These are phyloP conservation scores for Fusarium sp. DNA, from an alignment of 2,329 filamentous ascomycete genomes.

Conservation along the genomic window DNA sequence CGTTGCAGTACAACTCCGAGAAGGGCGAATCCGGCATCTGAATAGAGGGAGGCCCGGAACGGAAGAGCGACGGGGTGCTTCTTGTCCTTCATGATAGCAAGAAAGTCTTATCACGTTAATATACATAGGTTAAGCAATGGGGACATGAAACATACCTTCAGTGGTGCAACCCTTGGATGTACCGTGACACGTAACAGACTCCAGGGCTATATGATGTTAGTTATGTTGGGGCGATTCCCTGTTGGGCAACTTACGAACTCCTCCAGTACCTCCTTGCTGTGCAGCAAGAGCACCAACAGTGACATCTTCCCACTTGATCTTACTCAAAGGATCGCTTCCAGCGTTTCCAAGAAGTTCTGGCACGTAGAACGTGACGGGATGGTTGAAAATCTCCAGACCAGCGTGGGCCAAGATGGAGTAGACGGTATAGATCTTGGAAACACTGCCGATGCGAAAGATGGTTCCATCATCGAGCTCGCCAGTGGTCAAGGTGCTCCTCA, in stretches of 20 bases:
- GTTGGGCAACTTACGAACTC: slow-evolving; percentile 2
- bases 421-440: slow-evolving; percentile 45
- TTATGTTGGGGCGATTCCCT: not conserved
- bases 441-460: slow-evolving; percentile 44
- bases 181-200: not conserved
- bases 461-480: slow-evolving; percentile 37
- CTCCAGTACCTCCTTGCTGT: slow-evolving; percentile 33
- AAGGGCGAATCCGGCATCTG: slow-evolving; percentile 18
- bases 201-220: not conserved
- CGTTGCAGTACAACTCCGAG: slow-evolving; percentile 17
- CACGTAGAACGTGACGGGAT: slow-evolving; percentile 44
- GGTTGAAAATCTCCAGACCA: slow-evolving; percentile 36
- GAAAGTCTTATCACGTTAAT: slow-evolving; percentile 2
- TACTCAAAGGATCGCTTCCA: not conserved
- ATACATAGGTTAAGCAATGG: not conserved
- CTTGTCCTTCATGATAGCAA: slow-evolving; percentile 10
- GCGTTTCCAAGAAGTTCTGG: slow-evolving; percentile 38
- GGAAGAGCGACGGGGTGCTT: slow-evolving; percentile 6
- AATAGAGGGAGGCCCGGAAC: slow-evolving; percentile 19
- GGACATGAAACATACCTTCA: not conserved
- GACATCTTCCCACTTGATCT: slow-evolving; percentile 33
- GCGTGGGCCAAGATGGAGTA: slow-evolving; percentile 41
- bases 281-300: slow-evolving; percentile 38
- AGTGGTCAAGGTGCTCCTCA: slow-evolving; percentile 5
- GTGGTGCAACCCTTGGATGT: not conserved